Base-by-base conservation (phyloP, 768 basidiomycete species). In the Phylloporus sp. region DNA sequence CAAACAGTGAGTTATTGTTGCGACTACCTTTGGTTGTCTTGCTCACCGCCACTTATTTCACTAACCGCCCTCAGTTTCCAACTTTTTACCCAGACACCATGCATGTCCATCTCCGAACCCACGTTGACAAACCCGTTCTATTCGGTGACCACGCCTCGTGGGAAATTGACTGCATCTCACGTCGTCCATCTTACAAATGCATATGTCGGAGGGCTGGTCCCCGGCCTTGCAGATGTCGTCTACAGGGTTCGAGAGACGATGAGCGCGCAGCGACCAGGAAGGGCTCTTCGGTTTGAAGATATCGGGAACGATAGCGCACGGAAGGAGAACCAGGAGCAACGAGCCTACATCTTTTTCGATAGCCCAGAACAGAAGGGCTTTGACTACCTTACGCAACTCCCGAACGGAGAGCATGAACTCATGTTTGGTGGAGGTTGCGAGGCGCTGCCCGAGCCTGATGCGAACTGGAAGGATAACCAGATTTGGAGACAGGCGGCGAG, bases 381-480 rank as follows among this genome's bases (percentile, higher is more conserved):
- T 59, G 83, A 86, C 58, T 87, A 86, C 60, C 76, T 87, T 48
- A 83, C 84, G 6, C 85, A 86, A 61, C 75, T 80, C 37, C 69
- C 72, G 18, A 34, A 46, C 10, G 69, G 62, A 34, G 73, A 68
- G 42, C 65, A 66, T 38, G 74, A 76, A 52, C 69, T 88, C 44
- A 82, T 86, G 77, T 76, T 84, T 45, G 84, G 85, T n/a, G 83
- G 81, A 6, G 84, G 77, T 9, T 67, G 74, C 42, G 67, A 70
- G 34, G 64, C 26, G 50, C 60, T 20, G 10, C 48, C 33, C 15
- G 52, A 49, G 8, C 20, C 9, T 9, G 45, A 55, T 41, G 33
- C 23, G 23, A 21, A n/a, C n/a, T n/a, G n/a, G n/a, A n/a, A 9
- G 21, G 4, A 26, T 0, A 42, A 38, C 14, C 24, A 24, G 1